phyloP scores from a whole-genome alignment of 371 early-diverging fungal genomes.

The Smittium culicis region DNA sequence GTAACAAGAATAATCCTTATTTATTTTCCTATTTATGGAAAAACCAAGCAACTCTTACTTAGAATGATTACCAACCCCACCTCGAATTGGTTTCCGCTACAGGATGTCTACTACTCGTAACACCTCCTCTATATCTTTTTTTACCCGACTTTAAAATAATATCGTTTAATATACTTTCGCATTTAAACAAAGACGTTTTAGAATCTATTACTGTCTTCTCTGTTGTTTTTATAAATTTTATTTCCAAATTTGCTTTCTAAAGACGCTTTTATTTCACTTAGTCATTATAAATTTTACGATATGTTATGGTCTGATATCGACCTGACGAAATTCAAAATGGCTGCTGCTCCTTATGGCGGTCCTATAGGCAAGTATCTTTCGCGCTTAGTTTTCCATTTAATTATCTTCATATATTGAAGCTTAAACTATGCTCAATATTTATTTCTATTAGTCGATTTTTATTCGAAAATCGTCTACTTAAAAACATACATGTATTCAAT shows the following conservation, averaged over 20 bases:
- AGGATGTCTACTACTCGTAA: slow-evolving; percentile 14
- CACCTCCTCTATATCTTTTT: not conserved
- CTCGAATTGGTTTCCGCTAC: slow-evolving; percentile 8
- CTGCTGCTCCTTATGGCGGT: slow-evolving; percentile 78
- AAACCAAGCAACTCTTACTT: too few species aligned
- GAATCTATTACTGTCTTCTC: not conserved
- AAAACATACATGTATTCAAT: not conserved
- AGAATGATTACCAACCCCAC: slow-evolving; percentile 7
- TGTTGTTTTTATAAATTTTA: not conserved
- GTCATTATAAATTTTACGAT: slow-evolving; percentile 64
- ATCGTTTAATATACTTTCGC: not conserved
- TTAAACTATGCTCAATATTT: not conserved
- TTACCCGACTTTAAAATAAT: not conserved
- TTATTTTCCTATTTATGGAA: too few species aligned
- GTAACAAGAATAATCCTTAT: too few species aligned
- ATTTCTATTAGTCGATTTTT: not conserved
- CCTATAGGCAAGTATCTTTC: slow-evolving; percentile 56
- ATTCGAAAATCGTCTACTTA: not conserved
- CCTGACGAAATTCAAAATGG: slow-evolving; percentile 62
- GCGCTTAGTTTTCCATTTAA: not conserved
- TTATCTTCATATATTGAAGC: too few species aligned
- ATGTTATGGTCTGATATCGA: slow-evolving; percentile 77
- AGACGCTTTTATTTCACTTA: slow-evolving; percentile 26
- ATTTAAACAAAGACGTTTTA: not conserved
- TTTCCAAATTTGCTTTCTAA: not conserved